Conservation (phyloP, 2,329 filamentous ascomycete species). For the Botrytis byssoidea region DNA sequence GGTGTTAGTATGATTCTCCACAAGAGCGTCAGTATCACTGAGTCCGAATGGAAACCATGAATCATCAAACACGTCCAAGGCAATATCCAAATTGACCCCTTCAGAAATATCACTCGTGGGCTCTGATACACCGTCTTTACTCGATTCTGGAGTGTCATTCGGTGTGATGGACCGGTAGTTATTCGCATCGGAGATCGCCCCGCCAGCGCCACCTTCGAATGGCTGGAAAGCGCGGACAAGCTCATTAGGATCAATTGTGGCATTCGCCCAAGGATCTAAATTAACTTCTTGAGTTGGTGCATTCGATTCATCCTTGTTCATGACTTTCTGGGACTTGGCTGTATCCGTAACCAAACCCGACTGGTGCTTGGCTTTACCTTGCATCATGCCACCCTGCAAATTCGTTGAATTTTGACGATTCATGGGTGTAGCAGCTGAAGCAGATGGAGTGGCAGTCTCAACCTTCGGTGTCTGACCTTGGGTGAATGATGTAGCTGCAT, state of each 20-base stretch:
- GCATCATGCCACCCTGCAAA: slow-evolving; percentile 45
- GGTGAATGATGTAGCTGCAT: slow-evolving; percentile 37
- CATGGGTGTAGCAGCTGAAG: slow-evolving; percentile 46
- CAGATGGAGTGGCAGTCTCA: slow-evolving; percentile 37
- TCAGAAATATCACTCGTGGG: slow-evolving; percentile 63
- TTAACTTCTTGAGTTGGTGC: slow-evolving; percentile 33
- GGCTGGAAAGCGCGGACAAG: slow-evolving; percentile 45
- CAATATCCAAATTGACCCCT: slow-evolving; percentile 52
- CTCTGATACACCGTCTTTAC: slow-evolving; percentile 59
- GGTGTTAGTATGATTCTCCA: slow-evolving; percentile 39
- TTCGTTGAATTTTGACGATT: slow-evolving; percentile 51
- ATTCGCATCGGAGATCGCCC: slow-evolving; percentile 52
- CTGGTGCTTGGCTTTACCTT: slow-evolving; percentile 26
- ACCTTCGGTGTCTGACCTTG: slow-evolving; percentile 47
- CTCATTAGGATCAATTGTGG: slow-evolving; percentile 55
- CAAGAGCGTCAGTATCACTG: slow-evolving; percentile 42
- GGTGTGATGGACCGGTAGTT: slow-evolving; percentile 57
- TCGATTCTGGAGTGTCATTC: slow-evolving; percentile 64
- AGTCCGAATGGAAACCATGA: slow-evolving; percentile 48
- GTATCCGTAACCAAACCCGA: slow-evolving; percentile 26
- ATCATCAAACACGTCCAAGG: slow-evolving; percentile 41
- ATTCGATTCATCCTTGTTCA: slow-evolving; percentile 27
- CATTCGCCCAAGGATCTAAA: slow-evolving; percentile 43
- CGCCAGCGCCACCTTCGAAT: slow-evolving; percentile 46
- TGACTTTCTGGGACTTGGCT: slow-evolving; percentile 33